Conservation (phyloP, 2,329 filamentous ascomycete genomes). For the Botrytis fabae region DNA sequence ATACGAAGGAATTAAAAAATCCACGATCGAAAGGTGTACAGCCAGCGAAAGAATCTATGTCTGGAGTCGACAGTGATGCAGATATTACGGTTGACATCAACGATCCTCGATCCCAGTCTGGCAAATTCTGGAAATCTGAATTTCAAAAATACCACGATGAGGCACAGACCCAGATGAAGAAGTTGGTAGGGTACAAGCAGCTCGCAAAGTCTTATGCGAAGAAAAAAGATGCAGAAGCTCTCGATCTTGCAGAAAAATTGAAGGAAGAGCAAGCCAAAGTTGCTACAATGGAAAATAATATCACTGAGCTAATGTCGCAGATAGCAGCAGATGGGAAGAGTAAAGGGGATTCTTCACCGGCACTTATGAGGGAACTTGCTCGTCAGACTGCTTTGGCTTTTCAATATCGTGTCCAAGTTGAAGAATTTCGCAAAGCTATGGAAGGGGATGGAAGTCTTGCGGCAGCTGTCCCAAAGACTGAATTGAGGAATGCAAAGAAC, state of each 20-base stretch:
- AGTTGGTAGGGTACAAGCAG: slow-evolving; percentile 76
- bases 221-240: slow-evolving; percentile 72
- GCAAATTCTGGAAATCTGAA: slow-evolving; percentile 77
- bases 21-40: slow-evolving; percentile 27
- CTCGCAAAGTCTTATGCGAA: slow-evolving; percentile 76
- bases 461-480: slow-evolving; percentile 50
- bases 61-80: slow-evolving; percentile 48
- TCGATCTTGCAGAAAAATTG: slow-evolving; percentile 64
- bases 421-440: slow-evolving; percentile 57
- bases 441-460: slow-evolving; percentile 41
- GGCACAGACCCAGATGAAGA: slow-evolving; percentile 72
- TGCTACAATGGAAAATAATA: slow-evolving; percentile 61
- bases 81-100: slow-evolving; percentile 71
- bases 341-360: slow-evolving; percentile 48
- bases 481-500: slow-evolving; percentile 53
- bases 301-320: slow-evolving; percentile 60
- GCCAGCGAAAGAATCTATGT: slow-evolving; percentile 25
- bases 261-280: slow-evolving; percentile 68
- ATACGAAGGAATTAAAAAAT: slow-evolving; percentile 14
- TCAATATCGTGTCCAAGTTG: slow-evolving; percentile 60
- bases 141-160: slow-evolving; percentile 73
- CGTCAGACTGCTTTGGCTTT: slow-evolving; percentile 58
- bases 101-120: slow-evolving; percentile 72
- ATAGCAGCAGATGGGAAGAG: slow-evolving; percentile 45
- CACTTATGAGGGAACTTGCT: slow-evolving; percentile 54